Evolutionary conservation across 73 alveolate species (phyloP), one percentile per base, ranked within the genome.

Genomic region (Tetrahymena borealis): DNA sequence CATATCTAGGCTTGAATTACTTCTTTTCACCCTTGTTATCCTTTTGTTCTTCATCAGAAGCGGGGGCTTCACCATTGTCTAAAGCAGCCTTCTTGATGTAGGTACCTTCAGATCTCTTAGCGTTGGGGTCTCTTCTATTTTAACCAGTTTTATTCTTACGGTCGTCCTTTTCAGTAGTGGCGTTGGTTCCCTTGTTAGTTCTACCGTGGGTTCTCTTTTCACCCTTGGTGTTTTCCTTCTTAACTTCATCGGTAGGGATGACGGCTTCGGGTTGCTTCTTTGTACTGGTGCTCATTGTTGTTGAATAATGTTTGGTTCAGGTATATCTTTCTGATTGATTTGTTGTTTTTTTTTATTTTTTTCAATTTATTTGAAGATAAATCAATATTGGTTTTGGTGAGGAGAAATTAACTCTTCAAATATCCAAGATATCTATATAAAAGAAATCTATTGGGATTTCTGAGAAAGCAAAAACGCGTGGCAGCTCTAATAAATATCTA

Each of bases 161-260:
- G 85, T 60, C 85, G 31, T 60, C 85, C 85, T 60, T 60, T 60
- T 60, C 85, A 60, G 28, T 35, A n/a, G 85, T 60, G 28, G 85
- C 85, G 28, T 60, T 60, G 28, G 85, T 60, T 24, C 85, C 85
- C 85, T 60, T 60, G 85, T 60, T 60, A 35, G 85, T 60, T 60
- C 85, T 60, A 35, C 85, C 85, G 13, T 60, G 85, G 31, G 85
- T 60, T 60, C 85, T 60, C 85, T 60, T 60, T 60, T 60, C 85
- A n/a, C 85, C 85, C 85, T 60, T 60, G 35, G 85, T 60, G 85
- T 60, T 60, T 60, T 60, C 85, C 85, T 60, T 60, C 85, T 60
- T 60, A 35, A 60, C 85, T 60, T 60, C 85, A 24, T 60, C 85
- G 28, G 85, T 60, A 60, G 85, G 85, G 28, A 60, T 60, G 7